These are phyloP conservation scores for Cercophora scortea DNA, from an alignment of 495 filamentous ascomycete genomes.

Conservation along the genomic window DNA sequence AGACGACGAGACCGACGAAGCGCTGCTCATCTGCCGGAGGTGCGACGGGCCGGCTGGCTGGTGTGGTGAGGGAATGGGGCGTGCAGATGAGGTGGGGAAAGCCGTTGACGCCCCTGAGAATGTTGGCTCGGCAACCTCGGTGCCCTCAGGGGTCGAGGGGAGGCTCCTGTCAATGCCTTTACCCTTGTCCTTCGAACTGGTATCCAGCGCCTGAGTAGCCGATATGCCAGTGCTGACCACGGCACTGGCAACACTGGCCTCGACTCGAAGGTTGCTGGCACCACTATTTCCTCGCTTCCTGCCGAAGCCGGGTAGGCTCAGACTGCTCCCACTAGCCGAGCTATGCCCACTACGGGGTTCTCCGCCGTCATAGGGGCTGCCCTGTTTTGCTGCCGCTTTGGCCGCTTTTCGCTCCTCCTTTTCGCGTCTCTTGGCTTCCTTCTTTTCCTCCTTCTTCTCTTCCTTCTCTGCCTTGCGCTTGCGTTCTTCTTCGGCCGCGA, in stretches of 20 bases:
- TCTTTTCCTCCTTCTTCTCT: constrained; percentile 57
- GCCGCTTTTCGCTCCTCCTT: constrained; percentile 76
- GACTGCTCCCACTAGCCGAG: constrained; percentile 43
- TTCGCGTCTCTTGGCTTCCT: constrained; percentile 74
- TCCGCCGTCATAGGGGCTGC: constrained; percentile 34
- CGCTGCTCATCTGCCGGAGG: constrained; percentile 71
- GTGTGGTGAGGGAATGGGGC: constrained; percentile 32
- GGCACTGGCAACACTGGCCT: constrained; percentile 30
- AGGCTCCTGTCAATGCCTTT: constrained; percentile 64
- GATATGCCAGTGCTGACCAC: constrained; percentile 15
- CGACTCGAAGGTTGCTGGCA: constrained; percentile 39
- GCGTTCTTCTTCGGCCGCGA: constrained; percentile 86
- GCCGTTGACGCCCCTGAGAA: background rate
- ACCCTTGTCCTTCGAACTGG: constrained; percentile 54
- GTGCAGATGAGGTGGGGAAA: constrained; percentile 13
- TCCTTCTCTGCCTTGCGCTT: constrained; percentile 75
- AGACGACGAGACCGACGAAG: constrained; percentile 74
- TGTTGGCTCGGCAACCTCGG: constrained; percentile 10
- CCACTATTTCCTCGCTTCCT: constrained; percentile 49
- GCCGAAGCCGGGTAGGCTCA: constrained; percentile 40
- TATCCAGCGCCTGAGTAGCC: constrained; percentile 9
- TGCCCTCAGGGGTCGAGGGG: constrained; percentile 8
- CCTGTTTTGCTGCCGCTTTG: constrained; percentile 53
- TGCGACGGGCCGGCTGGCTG: constrained; percentile 52
- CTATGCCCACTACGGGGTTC: constrained; percentile 28